Conservation (phyloP, 805 yeast genomes). For the Saccharomycopsis amapae region DNA sequence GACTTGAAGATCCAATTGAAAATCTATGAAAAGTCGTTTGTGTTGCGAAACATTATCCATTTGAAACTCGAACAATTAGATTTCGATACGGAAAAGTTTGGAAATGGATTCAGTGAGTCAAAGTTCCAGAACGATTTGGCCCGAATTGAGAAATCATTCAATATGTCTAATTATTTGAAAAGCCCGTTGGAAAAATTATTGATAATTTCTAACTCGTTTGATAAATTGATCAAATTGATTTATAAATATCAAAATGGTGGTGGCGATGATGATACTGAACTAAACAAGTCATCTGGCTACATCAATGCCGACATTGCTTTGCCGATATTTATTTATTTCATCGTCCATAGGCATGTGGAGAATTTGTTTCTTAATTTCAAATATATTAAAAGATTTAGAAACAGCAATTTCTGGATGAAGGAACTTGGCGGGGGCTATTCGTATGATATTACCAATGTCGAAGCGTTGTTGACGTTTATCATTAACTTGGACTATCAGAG, state of each 20-base stretch:
- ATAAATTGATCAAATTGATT: constrained; percentile 2
- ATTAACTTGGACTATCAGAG: constrained; percentile 11
- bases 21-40: constrained; percentile 13
- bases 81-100: constrained; percentile 9
- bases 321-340: constrained; percentile 15
- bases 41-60: constrained; percentile 10
- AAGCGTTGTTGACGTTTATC: constrained; percentile 18
- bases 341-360: constrained; percentile 13
- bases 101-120: constrained; percentile 4
- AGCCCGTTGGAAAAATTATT: constrained; percentile 19
- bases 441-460: constrained; percentile 19
- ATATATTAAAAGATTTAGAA: constrained; percentile 18
- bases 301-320: constrained; percentile 17
- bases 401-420: constrained; percentile 14
- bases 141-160: constrained; percentile 10
- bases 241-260: neutral
- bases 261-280: neutral
- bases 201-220: constrained; percentile 5
- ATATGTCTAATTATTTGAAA: constrained; percentile 6
- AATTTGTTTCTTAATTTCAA: constrained; percentile 17
- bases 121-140: constrained; percentile 9
- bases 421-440: constrained; percentile 11
- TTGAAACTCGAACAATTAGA: constrained; percentile 12
- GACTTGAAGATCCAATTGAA: constrained; percentile 15
- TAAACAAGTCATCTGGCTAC: neutral